Evolutionary conservation across 208 protist genomes (phyloP).

Genomic region (Blastocrithidia nonstop): DNA sequence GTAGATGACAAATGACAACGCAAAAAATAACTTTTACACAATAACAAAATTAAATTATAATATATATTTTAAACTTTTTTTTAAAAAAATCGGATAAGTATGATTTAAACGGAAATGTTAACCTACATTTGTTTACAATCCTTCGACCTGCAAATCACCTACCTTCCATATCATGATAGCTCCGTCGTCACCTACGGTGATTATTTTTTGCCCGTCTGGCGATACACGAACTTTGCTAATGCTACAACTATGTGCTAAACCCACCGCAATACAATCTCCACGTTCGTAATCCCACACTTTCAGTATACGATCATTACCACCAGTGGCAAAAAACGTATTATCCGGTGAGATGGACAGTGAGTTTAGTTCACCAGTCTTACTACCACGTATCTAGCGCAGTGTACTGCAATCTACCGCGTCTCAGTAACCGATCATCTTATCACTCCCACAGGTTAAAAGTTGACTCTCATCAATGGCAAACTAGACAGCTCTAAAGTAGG

Average conservation of each 20-base stretch:
- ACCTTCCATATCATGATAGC: constrained; percentile 89
- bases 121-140: no score
- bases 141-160: constrained; percentile 22
- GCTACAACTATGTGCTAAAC: constrained; percentile 86
- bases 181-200: constrained; percentile 88
- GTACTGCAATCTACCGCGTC: constrained; percentile 88
- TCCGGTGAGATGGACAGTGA: constrained; percentile 75
- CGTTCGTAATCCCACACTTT: constrained; percentile 93
- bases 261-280: constrained; percentile 73
- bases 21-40: no score
- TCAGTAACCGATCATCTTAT: constrained; percentile 92
- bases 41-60: no score
- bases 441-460: constrained; percentile 88
- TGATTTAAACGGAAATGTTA: no score
- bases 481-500: constrained; percentile 85
- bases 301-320: constrained; percentile 84
- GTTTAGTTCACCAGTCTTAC: constrained; percentile 85
- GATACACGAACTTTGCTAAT: constrained; percentile 84
- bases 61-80: no score
- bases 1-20: no score
- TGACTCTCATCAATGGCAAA: constrained; percentile 90
- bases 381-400: constrained; percentile 87
- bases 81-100: no score
- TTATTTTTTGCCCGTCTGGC: constrained; percentile 80
- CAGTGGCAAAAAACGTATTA: constrained; percentile 83